Base-by-base conservation (phyloP, 345 rosid genomes). In the Populus euphratica region DNA sequence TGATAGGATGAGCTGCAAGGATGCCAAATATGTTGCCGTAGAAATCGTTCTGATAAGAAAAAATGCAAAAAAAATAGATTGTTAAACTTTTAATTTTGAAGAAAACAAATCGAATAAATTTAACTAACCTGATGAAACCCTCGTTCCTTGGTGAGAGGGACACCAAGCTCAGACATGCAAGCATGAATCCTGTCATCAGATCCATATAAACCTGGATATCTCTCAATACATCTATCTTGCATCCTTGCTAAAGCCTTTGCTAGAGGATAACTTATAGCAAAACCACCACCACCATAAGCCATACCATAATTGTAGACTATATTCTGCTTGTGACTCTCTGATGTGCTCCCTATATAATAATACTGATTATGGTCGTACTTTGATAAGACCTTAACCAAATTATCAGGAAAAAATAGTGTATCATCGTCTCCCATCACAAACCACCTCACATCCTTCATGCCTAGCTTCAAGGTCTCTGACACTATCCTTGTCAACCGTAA, bases 231-330 rank as follows among this genome's bases (percentile, higher is more conserved):
- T 16, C 90, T 67, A 69, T 92, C 98, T 72, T 90, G 97, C 84
- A 88, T 87, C 68, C 78, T 87, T 71, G 81, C 88, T 9, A 92
- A 81, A 6, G 86, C 87, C 69, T 79, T 84, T 0, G 97, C 98
- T 67, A 92, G 79, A 0, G 92, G 87, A 77, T 87, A 91, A 78
- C 97, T 91, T 3, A 92, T 89, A 17, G 94, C 94, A 10, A 94
- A 92, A 6, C 97, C 96, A n/a, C 97, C 98, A 18, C 98, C 98
- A 11, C 98, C 97, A 35, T 86, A 94, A 20, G 91, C 96, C 97
- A 94, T 94, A 5, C 86, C 88, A 49, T 89, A 90, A 0, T 90
- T 87, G 75, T 92, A 94, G 16, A 78, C 73, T 1, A 92, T 70
- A 76, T 92, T 92, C 86, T 94, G 98, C 20, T 84, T 41, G 67